Evolutionary conservation across 352 stramenopile species (phyloP).

Genomic region (Phytophthora boehmeriae): DNA sequence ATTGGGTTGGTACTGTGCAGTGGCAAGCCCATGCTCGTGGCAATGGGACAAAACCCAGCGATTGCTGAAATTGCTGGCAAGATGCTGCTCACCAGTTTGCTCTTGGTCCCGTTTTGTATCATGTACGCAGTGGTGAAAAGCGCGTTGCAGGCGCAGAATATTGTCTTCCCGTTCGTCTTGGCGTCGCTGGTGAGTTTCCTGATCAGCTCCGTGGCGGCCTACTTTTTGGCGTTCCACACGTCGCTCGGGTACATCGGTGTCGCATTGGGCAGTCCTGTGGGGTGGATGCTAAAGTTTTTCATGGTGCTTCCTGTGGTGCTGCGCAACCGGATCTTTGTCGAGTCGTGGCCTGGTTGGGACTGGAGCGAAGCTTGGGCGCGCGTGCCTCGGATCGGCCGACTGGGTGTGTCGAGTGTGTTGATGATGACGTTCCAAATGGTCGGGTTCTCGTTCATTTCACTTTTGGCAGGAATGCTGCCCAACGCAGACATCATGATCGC

Average conservation of each 20-base stretch:
- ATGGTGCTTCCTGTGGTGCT: conserved; percentile 57
- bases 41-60: conserved; percentile 55
- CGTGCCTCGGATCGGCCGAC: conserved; percentile 43
- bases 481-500: conserved; percentile 55
- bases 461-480: conserved; percentile 59
- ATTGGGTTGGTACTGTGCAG: conserved; percentile 45
- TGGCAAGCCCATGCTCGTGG: conserved; percentile 49
- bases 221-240: conserved; percentile 59
- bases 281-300: conserved; percentile 50
- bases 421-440: conserved; percentile 60
- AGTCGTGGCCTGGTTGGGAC: conserved; percentile 68
- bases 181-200: conserved; percentile 45
- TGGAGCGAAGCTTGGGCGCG: conserved; percentile 38
- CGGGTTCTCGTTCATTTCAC: conserved; percentile 48
- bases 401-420: conserved; percentile 50
- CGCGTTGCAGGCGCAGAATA: conserved; percentile 67
- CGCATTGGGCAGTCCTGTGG: conserved; percentile 52
- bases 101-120: conserved; percentile 49
- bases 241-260: conserved; percentile 62
- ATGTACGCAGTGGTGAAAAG: conserved; percentile 60
- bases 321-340: conserved; percentile 51
- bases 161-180: conserved; percentile 58
- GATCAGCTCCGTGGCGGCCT: conserved; percentile 49
- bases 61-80: conserved; percentile 51
- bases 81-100: conserved; percentile 43